Percentiles rank a stretch among this genome's conserved stretches.
Conservation (phyloP, 2,329 filamentous ascomycete genomes). For the Chaetomiaceae sp. region DNA sequence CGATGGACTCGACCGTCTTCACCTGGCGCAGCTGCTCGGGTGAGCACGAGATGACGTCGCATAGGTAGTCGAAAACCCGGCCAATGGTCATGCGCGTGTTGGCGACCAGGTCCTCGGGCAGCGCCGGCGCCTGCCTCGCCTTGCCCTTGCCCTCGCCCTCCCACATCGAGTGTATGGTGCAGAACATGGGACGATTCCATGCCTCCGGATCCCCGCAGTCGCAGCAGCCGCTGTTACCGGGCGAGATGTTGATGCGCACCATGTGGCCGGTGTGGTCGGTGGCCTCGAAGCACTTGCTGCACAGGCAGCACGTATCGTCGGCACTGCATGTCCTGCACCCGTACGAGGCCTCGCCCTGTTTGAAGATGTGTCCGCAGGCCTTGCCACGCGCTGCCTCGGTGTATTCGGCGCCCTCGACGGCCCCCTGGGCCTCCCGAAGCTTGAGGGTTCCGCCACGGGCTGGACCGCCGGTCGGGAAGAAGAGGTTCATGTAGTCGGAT, state of each 20-base stretch:
- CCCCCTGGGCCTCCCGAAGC: conserved; percentile 81
- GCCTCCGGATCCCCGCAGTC: conserved; percentile 96
- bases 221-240: conserved; percentile 92
- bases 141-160: conserved; percentile 54
- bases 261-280: conserved; percentile 93
- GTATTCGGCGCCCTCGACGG: conserved; percentile 92
- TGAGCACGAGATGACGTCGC: conserved; percentile 95
- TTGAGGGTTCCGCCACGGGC: conserved; percentile 61
- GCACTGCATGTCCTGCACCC: conserved; percentile 89
- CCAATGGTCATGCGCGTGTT: conserved; percentile 83
- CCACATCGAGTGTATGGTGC: conserved; percentile 82
- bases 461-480: conserved; percentile 76
- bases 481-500: conserved; percentile 66
- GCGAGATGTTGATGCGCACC: conserved; percentile 81
- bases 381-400: conserved; percentile 87
- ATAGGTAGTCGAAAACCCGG: conserved; percentile 86
- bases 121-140: conserved; percentile 50
- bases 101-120: conserved; percentile 71
- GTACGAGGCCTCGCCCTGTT: conserved; percentile 88
- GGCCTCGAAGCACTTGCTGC: conserved; percentile 88
- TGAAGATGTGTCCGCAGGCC: conserved; percentile 96
- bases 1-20: conserved; percentile 78
- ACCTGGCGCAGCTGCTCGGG: conserved; percentile 87
- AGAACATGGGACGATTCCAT: conserved; percentile 82
- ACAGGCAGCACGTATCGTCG: conserved; percentile 94